Evolutionary conservation across 306 rosid genomes (phyloP), one percentile per base, ranked within the genome.

Genomic region (Boehmeria nivea): DNA sequence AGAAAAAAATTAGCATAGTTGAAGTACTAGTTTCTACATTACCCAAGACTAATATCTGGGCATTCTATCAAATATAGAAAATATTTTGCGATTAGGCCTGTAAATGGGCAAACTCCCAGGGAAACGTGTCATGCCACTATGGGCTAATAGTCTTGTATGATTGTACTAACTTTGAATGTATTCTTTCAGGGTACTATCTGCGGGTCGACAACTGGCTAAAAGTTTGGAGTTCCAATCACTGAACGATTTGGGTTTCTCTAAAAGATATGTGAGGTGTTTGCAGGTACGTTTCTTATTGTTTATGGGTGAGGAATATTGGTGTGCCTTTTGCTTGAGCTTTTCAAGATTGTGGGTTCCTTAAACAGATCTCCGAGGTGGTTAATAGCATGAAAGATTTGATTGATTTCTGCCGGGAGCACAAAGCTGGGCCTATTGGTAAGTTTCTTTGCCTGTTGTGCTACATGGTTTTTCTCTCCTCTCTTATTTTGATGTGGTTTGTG

Each of bases 181-280:
- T 66, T 60, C 25, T 43, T 60, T 65, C 63, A 93, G 99, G 99
- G 95, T 88, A 33, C 73, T 88, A 64, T 64, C 89, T 12, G 94
- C 95, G 13, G 88, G 96, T 20, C 89, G 96, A 47, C 99, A 93
- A 78, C 95, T 93, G 34, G 89, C 95, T 0, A 93, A 93, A 84
- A 75, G 81, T 73, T 76, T 87, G 82, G 99, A 93, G 78, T 67
- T 87, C 59, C 99, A 83, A 76, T 81, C 96, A 1, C 69, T 93
- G 57, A 93, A 93, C 71, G 99, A 87, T 61, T 73, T 93, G 47
- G 99, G 99, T 28, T 88, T 93, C 73, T 85, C 99, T 15, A 93
- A 93, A 81, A 79, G 99, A 87, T 85, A 83, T 65, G 99, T 93
- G 69, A 87, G 99, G 72, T 87, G 94, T 66, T 79, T 93, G 83